Percentiles rank a stretch among this genome's conserved stretches.
phyloP scores from a whole-genome alignment of 2,329 filamentous ascomycete species.

The Clarireedia hainanense region DNA sequence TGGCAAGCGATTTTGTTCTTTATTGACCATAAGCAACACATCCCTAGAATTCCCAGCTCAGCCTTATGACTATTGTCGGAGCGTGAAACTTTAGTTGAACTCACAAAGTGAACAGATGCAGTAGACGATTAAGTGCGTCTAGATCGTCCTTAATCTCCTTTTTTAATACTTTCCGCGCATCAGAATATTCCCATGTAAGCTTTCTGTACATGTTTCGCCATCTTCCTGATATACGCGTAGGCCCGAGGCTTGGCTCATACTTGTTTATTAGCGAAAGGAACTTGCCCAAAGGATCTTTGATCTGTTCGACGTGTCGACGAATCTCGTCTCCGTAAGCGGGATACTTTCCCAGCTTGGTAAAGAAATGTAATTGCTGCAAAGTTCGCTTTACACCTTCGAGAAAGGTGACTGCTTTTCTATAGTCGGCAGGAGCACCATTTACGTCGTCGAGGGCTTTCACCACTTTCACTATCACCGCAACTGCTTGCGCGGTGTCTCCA shows the following conservation, averaged over 20 bases:
- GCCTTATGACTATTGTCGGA: neutral
- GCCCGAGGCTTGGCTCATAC: neutral
- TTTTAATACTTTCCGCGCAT: neutral
- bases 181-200: neutral
- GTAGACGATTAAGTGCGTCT: too few species aligned
- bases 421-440: neutral
- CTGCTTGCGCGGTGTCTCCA: slow-evolving; percentile 8
- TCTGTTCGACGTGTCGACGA: neutral
- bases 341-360: neutral
- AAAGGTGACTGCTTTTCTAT: neutral
- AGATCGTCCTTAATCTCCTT: neutral
- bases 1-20: too few species aligned
- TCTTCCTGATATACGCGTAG: neutral
- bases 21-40: too few species aligned
- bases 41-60: too few species aligned
- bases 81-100: neutral
- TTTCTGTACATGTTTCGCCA: neutral
- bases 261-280: neutral
- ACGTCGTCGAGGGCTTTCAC: slow-evolving; percentile 5
- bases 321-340: neutral
- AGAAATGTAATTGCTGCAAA: neutral
- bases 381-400: neutral
- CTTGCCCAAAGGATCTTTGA: neutral
- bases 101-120: neutral
- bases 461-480: slow-evolving; percentile 4